Base-by-base conservation (phyloP, 2,329 filamentous ascomycete genomes). In the Colletotrichum truncatum region DNA sequence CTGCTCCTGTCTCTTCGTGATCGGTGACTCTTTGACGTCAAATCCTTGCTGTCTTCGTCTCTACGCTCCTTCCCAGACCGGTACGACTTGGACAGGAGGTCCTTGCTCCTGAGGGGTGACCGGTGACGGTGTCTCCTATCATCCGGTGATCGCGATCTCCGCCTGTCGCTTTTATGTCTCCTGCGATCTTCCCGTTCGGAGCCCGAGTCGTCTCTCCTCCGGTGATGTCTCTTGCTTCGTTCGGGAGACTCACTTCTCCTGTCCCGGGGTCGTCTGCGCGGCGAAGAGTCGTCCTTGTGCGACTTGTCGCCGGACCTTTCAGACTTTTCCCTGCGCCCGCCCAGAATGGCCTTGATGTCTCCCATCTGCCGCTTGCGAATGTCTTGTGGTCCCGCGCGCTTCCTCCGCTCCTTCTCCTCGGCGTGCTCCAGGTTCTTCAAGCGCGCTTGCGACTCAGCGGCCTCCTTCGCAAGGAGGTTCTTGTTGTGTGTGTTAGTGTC, bases 401-500 rank as follows among this genome's bases (percentile, higher is more conserved):
- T 76, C 63, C 80, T 83, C 55, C 78, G 74, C 69, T 82, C 82
- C 28, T 74, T 75, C 61, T 83, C 80, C 67, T 83, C 81, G 26
- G 80, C 79, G 52, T 76, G 77, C 60, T 87, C 85, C 43, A 94
- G 78, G 59, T 84, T 82, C 69, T 87, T 86, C 59, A 97, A 84
- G 18, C 93, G 89, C 4, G 89, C 89, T 67, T 85, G 85, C 0
- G 93, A 89, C 69, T 98, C 94, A 49, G 91, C 89, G 25, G 90
- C 89, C 76, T 98, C 95, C 73, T 91, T 97, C 1, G 92, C 93
- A 16, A 93, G 87, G 28, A 98, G 83, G 1, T 93, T 92, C 23
- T 92, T 89, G 84, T 99, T 99, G 79, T 99, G 95, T 57, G 80
- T 91, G 71, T 97, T 92, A 8, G 93, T 97, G 70, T 96, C 92